Evolutionary conservation across 2,329 filamentous ascomycete species (phyloP), one percentile per base, ranked within the genome.

Genomic region (Rhytidhysteron rufulum): DNA sequence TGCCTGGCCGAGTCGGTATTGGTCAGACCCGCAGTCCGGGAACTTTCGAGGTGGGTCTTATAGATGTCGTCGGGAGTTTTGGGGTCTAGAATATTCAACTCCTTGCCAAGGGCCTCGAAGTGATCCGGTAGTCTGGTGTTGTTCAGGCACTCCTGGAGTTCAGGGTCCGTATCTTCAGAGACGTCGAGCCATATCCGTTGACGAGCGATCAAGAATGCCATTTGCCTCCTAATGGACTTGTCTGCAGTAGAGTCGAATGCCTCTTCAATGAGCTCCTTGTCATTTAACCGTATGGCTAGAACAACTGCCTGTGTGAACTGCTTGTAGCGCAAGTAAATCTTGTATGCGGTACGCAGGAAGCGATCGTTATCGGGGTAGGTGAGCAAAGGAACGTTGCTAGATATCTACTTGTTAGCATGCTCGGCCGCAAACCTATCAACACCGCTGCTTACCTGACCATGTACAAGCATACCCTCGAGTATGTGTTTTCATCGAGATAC

Each of bases 41-140:
- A 95, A 71, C 87, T 97, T 70, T 98, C 93, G 4, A 98, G 79
- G 67, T 98, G 93, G 60, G 89, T 95, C 75, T 98, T 98, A 79
- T 98, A 98, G 57, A 98, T 98, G 58, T 98, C 94, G 63, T 98
- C 93, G 0, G 91, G 94, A 31, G 88, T 87, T 73, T 96, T 97
- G 25, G 93, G 93, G 48, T 98, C 93, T 31, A 97, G 74, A 38
- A 98, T 91, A 67, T 98, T 97, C 39, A 98, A 77, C 65, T 98
- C 93, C 69, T 96, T 96, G 42, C 84, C 94, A 22, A 98, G 74
- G 4, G 86, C 81, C 68, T 95, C 95, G 78, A 95, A 98, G 67
- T 97, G 85, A 48, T 94, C 88, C 1, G 90, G 83, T 42, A 98
- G 71, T 58, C 86, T 88, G 15, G 85, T 82, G 68, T 97, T 98